Conservation (phyloP, 1,139 yeast genomes). For the Pichiaceae sp. region DNA sequence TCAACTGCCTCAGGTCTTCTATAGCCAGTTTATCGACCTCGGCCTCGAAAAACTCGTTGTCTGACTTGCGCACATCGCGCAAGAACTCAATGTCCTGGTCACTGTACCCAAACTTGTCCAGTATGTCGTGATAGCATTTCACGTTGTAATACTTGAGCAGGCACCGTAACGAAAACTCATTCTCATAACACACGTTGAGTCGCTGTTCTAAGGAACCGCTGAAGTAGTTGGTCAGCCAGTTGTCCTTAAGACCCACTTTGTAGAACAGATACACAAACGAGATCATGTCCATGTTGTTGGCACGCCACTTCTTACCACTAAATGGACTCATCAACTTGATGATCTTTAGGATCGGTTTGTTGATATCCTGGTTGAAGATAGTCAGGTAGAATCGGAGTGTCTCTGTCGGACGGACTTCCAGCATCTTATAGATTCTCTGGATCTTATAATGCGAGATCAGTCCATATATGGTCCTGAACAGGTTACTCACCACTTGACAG, state of each 20-base stretch:
- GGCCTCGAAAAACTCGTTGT: slow-evolving; percentile 30
- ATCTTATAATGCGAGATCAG: slow-evolving; percentile 37
- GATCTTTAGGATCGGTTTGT: slow-evolving; percentile 62
- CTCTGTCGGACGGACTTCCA: slow-evolving; percentile 50
- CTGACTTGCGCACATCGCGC: slow-evolving; percentile 1
- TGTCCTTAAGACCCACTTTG: slow-evolving; percentile 64
- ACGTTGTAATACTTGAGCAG: slow-evolving; percentile 72
- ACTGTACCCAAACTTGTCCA: slow-evolving; percentile 50
- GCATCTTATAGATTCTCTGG: slow-evolving; percentile 45
- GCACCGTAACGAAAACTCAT: slow-evolving; percentile 79
- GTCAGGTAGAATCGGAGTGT: slow-evolving; percentile 32
- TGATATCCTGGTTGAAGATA: slow-evolving; percentile 54
- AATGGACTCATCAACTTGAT: slow-evolving; percentile 80
- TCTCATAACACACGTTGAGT: slow-evolving; percentile 71
- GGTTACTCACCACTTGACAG: slow-evolving; percentile 36
- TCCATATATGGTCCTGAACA: slow-evolving; percentile 37
- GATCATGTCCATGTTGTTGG: slow-evolving; percentile 86
- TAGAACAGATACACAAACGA: slow-evolving; percentile 79
- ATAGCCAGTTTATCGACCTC: slow-evolving; percentile 19
- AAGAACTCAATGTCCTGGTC: slow-evolving; percentile 18
- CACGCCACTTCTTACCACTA: slow-evolving; percentile 92
- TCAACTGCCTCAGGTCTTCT: not conserved
- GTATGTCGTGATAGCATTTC: slow-evolving; percentile 42
- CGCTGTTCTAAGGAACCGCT: slow-evolving; percentile 45
- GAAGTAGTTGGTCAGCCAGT: slow-evolving; percentile 71